These are phyloP conservation scores for Penicillium sp. DNA, from an alignment of 2,329 filamentous ascomycete genomes.

Conservation along the genomic window DNA sequence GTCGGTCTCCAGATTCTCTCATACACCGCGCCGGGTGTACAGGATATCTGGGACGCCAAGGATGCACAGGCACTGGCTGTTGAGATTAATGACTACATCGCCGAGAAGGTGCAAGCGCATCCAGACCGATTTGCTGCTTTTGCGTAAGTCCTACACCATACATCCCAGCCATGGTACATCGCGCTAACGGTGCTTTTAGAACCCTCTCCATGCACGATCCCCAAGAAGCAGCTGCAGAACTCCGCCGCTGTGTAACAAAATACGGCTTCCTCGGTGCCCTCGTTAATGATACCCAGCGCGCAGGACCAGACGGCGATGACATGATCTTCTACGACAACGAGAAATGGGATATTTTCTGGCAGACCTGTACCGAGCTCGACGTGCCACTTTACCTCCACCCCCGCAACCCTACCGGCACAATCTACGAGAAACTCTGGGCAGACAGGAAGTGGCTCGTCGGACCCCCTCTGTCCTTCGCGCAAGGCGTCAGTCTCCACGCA, in stretches of 20 bases:
- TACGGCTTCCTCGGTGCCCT: conserved; percentile 64
- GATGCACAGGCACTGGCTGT: conserved; percentile 47
- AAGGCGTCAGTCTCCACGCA: conserved; percentile 60
- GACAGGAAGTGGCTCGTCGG: conserved; percentile 62
- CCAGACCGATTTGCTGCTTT: conserved; percentile 49
- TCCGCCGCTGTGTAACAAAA: conserved; percentile 53
- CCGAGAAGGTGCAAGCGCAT: conserved; percentile 42
- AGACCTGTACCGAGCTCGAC: conserved; percentile 58
- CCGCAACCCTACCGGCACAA: conserved; percentile 56
- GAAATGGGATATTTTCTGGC: conserved; percentile 62
- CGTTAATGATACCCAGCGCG: conserved; percentile 63
- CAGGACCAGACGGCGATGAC: conserved; percentile 59
- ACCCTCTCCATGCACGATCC: conserved; percentile 45
- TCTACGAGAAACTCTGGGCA: conserved; percentile 60
- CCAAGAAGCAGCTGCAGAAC: conserved; percentile 39
- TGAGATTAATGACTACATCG: conserved; percentile 51
- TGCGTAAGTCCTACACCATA: conserved; percentile 29
- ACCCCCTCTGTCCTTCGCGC: conserved; percentile 59
- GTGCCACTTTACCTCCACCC: conserved; percentile 68
- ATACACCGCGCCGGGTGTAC: conserved; percentile 51
- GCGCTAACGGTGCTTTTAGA: conserved; percentile 8
- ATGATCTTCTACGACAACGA: conserved; percentile 66
- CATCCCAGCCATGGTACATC: too few species aligned
- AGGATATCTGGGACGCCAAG: conserved; percentile 47
- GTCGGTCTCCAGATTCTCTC: conserved; percentile 52